Base-by-base conservation (phyloP, 306 rosid species). In the Lagenaria siceraria region DNA sequence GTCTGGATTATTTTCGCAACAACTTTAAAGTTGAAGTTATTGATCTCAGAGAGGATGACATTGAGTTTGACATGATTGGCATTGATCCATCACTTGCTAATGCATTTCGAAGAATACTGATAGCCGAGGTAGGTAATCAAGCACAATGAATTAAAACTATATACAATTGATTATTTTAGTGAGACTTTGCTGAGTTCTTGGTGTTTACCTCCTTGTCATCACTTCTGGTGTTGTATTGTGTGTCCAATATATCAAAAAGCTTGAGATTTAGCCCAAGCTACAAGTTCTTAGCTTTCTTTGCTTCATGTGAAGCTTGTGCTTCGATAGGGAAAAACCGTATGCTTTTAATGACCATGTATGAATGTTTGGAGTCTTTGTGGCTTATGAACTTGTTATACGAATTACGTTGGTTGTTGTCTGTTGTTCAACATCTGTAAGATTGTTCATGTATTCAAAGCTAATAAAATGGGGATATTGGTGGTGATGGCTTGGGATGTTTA, bases 31-130 rank as follows among this genome's bases (percentile, higher is more conserved):
- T 92, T 83, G 89, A 95, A 84, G 97, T 95, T 78, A 88, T 81
- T 38, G 78, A 77, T 38, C 69, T 89, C 4, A 83, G 85, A 0
- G 86, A 83, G 43, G 90, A 89, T 13, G 93, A 86, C 36, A 86
- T 95, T 35, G 98, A 92, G 84, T 95, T 95, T 78, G 99, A 95
- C 80, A 89, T 92, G 96, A 89, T 95, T 74, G 99, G 98, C 19
- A 89, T 95, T 77, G 99, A 95, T 80, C 99, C 97, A 1, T 86
- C 99, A 29, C 40, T 95, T 76, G 99, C 97, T 49, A 95, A 95
- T 81, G 96, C 99, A 5, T 95, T 95, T 86, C 81, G 99, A 79
- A 85, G 99, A 78, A 95, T 95, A 77, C 96, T 95, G 74, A 95
- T 95, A 76, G 61, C 99, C 33, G 99, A 95, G 98, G 99, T 92